Base-by-base conservation (phyloP, 768 basidiomycete species). In the Mrakia gelida region DNA sequence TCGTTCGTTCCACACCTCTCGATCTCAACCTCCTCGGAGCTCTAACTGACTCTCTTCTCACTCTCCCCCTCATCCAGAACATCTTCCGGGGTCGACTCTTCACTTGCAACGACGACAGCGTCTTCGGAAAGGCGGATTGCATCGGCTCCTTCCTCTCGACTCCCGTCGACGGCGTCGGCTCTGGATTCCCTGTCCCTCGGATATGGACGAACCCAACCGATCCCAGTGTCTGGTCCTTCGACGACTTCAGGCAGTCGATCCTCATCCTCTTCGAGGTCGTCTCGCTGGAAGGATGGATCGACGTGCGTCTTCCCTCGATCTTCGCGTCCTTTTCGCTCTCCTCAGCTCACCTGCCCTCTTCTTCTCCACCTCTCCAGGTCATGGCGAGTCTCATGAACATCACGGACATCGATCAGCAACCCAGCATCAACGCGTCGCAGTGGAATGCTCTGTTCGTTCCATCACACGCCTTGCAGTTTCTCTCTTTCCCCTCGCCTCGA, bases 201-300 rank as follows among this genome's bases (percentile, higher is more conserved):
- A 91, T 89, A n/a, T 98, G 96, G 96, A 87, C 89, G 76, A 91
- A 93, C 80, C 94, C 96, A 11, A 52, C 21, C 56, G 45, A 30
- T n/a, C 34, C 30, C 1, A 32, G 32, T n/a, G 49, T 56, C 8
- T 52, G 71, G 71, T 54, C 61, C 16, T 63, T 52, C 41, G 74
- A 75, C 16, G 62, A 63, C 30, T 63, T 75, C 74, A 34, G 59
- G 18, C 85, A 90, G 5, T 91, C 93, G 0, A 86, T 98, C 59
- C 88, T 98, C 74, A 97, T 98, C 82, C 88, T 98, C 0, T 98
- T 97, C 81, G 96, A 98, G 85, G 94, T 96, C 80, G 93, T 98
- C 32, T 96, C 95, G 0, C 86, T 97, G 71, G 95, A 96, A 85
- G 96, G 96, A 2, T 98, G 95, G 96, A 88, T 92, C n/a, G 93